Evolutionary conservation across 1,284 basidiomycete genomes (phyloP).

Genomic region (Porogramme epimiltina): DNA sequence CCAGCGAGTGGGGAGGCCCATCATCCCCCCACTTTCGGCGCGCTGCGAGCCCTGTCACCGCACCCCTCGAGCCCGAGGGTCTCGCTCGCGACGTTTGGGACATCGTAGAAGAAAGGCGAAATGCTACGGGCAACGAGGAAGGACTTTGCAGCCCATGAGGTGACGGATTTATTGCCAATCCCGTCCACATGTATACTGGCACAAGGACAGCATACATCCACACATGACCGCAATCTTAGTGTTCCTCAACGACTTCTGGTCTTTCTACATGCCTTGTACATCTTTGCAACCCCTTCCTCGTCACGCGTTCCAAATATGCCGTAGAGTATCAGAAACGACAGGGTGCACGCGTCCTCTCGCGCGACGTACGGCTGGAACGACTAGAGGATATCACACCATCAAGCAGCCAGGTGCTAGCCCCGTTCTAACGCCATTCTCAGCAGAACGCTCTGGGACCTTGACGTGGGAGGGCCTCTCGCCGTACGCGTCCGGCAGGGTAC

Average conservation of each 20-base stretch:
- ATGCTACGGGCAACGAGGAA: too few species aligned
- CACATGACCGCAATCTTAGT: conserved; percentile 20
- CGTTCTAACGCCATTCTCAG: conserved; percentile 1
- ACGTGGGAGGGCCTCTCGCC: conserved; percentile 40
- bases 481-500: conserved; percentile 35
- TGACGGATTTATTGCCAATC: too few species aligned
- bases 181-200: too few species aligned
- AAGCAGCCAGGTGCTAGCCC: conserved; percentile 14
- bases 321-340: too few species aligned
- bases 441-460: conserved; percentile 38
- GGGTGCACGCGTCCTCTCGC: conserved; percentile 3
- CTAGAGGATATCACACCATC: conserved; percentile 39
- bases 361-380: conserved; percentile 34
- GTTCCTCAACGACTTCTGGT: conserved; percentile 2
- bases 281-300: background rate
- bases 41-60: too few species aligned
- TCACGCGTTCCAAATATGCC: too few species aligned
- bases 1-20: too few species aligned
- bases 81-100: too few species aligned
- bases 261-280: background rate
- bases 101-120: too few species aligned
- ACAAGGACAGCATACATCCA: conserved; percentile 38
- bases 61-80: too few species aligned
- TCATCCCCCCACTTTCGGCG: too few species aligned
- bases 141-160: too few species aligned